Percentiles rank a stretch among this genome's conserved stretches.
Conservation (phyloP, 768 basidiomycete genomes). For the Naganishia vaughanmartiniae region DNA sequence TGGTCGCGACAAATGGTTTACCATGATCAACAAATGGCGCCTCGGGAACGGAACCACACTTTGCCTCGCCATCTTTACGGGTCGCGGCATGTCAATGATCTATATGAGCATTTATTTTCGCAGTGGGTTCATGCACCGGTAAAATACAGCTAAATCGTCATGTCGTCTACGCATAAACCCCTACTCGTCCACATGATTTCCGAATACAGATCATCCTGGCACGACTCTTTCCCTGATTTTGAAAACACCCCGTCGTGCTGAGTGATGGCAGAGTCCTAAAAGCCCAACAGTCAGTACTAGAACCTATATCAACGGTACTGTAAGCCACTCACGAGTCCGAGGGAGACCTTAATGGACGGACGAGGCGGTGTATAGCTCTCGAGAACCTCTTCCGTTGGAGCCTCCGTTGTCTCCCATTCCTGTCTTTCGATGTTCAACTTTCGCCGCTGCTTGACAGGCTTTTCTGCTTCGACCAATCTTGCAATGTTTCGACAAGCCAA, state of each 20-base stretch:
- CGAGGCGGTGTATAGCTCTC: constrained; percentile 21
- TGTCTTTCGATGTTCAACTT: constrained; percentile 30
- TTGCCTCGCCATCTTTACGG: no score
- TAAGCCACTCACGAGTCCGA: constrained; percentile 27
- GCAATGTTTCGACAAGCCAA: constrained; percentile 50
- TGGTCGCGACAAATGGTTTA: no score
- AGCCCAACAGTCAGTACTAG: background rate
- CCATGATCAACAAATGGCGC: background rate
- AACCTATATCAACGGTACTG: background rate
- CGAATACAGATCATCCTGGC: constrained; percentile 21
- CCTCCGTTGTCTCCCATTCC: constrained; percentile 18
- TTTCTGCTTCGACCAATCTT: constrained; percentile 26
- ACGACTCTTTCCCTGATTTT: background rate
- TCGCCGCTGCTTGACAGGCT: constrained; percentile 20
- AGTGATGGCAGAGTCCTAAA: constrained; percentile 23
- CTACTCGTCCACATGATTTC: constrained; percentile 29
- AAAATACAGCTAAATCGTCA: constrained; percentile 1
- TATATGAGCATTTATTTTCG: no score
- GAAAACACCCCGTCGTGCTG: constrained; percentile 18
- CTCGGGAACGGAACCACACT: no score
- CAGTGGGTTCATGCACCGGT: no score
- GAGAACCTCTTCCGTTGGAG: background rate
- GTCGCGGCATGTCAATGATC: no score
- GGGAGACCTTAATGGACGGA: constrained; percentile 28
- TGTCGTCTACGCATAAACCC: constrained; percentile 16